Evolutionary conservation across 2,329 filamentous ascomycete genomes (phyloP).

Genomic region (Tolypocladium pustulatum): DNA sequence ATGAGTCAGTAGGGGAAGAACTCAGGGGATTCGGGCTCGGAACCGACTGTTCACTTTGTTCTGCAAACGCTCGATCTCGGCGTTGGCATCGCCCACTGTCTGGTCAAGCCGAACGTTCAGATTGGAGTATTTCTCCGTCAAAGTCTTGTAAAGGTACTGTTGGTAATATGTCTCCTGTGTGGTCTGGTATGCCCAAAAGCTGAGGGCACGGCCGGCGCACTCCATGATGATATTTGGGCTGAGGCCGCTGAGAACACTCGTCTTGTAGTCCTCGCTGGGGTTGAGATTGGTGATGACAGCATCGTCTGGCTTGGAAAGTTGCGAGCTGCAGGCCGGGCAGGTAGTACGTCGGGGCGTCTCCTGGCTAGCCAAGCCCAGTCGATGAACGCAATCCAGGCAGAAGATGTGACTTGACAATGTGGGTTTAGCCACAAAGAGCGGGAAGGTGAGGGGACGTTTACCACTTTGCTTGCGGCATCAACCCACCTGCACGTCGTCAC

Average conservation of each 20-base stretch:
- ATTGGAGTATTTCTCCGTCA: constrained; percentile 60
- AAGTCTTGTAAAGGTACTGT: constrained; percentile 58
- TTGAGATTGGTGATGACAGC: constrained; percentile 61
- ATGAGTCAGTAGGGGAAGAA: constrained; percentile 5
- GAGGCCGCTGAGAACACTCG: constrained; percentile 71
- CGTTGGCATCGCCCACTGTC: constrained; percentile 63
- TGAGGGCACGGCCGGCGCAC: constrained; percentile 67
- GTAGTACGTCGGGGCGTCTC: constrained; percentile 24
- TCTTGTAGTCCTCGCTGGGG: constrained; percentile 83
- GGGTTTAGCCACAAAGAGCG: background rate
- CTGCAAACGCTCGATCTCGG: constrained; percentile 57
- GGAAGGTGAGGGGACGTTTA: background rate
- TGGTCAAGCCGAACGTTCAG: constrained; percentile 61
- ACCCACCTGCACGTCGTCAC: constrained; percentile 79
- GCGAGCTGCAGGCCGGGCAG: constrained; percentile 69
- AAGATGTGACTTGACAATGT: constrained; percentile 61
- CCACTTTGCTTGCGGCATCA: background rate
- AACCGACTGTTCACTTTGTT: constrained; percentile 50
- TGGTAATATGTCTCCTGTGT: constrained; percentile 77
- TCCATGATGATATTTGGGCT: constrained; percentile 78
- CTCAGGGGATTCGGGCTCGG: background rate
- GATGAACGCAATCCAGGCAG: constrained; percentile 63
- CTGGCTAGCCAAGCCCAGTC: constrained; percentile 45
- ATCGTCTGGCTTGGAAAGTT: constrained; percentile 63
- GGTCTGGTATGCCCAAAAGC: constrained; percentile 81